Evolutionary conservation across 1,139 yeast species (phyloP).

Genomic region (Candida gigantensis): DNA sequence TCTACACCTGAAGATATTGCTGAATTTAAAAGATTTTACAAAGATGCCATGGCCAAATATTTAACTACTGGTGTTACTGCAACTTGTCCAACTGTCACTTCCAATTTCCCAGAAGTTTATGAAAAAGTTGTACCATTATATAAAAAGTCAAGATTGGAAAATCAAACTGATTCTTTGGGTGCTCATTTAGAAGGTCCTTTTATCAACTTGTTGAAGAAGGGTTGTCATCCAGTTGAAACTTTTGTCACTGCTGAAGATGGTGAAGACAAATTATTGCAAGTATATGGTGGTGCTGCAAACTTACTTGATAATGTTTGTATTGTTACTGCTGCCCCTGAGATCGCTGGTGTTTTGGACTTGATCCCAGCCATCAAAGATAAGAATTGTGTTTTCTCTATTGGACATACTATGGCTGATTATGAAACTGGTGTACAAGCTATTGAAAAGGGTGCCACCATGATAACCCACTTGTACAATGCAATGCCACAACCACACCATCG

Average conservation of each 20-base stretch:
- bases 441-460: constrained; percentile 56
- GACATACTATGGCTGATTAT: constrained; percentile 57
- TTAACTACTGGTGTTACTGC: constrained; percentile 60
- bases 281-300: constrained; percentile 57
- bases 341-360: constrained; percentile 52
- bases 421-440: constrained; percentile 52
- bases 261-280: constrained; percentile 34
- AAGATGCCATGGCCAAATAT: constrained; percentile 50
- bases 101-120: constrained; percentile 56
- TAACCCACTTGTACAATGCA: constrained; percentile 66
- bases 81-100: constrained; percentile 62
- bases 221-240: constrained; percentile 65
- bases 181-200: constrained; percentile 72
- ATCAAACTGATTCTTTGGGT: constrained; percentile 56
- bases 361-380: constrained; percentile 43
- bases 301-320: constrained; percentile 47
- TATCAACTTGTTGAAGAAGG: constrained; percentile 55
- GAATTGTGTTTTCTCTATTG: constrained; percentile 51
- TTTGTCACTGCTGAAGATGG: constrained; percentile 49
- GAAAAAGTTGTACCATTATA: constrained; percentile 51
- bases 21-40: constrained; percentile 33
- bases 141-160: constrained; percentile 32
- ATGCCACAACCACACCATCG: constrained; percentile 71
- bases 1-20: constrained; percentile 38
- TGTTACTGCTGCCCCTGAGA: constrained; percentile 65